Conservation (phyloP, 2,329 filamentous ascomycete genomes). For the Acrocalymma vagum region DNA sequence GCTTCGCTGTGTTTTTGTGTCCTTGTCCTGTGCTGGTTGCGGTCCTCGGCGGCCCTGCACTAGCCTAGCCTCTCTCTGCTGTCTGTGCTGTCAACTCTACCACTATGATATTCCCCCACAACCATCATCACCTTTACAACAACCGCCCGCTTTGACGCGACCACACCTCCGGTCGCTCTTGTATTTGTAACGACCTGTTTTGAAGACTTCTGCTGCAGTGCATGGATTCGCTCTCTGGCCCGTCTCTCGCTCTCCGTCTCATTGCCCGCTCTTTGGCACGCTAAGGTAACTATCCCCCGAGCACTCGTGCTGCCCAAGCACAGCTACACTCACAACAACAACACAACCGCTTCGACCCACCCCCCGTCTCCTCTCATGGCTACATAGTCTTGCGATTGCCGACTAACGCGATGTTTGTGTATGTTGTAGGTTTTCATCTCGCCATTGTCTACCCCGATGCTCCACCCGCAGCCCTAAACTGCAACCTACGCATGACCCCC, state of each 20-base stretch:
- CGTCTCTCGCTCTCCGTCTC: slow-evolving; percentile 22
- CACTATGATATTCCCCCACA: slow-evolving; percentile 15
- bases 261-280: slow-evolving; percentile 16
- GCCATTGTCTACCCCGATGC: too few species aligned
- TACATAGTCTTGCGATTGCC: slow-evolving; percentile 13
- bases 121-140: slow-evolving; percentile 7
- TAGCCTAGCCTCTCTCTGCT: too few species aligned
- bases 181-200: slow-evolving; percentile 26
- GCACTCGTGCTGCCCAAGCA: slow-evolving; percentile 21
- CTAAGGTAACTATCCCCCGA: slow-evolving; percentile 31
- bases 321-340: too few species aligned
- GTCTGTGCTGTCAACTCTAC: slow-evolving; percentile 15
- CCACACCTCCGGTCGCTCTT: slow-evolving; percentile 10
- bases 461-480: too few species aligned
- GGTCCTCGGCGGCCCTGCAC: too few species aligned
- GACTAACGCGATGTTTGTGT: slow-evolving; percentile 12
- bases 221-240: slow-evolving; percentile 21
- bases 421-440: too few species aligned
- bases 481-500: too few species aligned
- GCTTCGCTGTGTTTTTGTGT: too few species aligned
- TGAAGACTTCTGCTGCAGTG: slow-evolving; percentile 11
- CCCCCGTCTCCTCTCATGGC: slow-evolving; percentile 17
- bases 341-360: too few species aligned
- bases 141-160: slow-evolving; percentile 3
- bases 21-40: too few species aligned